Conservation (phyloP, 257 asterid species). For the Plantago ovata region DNA sequence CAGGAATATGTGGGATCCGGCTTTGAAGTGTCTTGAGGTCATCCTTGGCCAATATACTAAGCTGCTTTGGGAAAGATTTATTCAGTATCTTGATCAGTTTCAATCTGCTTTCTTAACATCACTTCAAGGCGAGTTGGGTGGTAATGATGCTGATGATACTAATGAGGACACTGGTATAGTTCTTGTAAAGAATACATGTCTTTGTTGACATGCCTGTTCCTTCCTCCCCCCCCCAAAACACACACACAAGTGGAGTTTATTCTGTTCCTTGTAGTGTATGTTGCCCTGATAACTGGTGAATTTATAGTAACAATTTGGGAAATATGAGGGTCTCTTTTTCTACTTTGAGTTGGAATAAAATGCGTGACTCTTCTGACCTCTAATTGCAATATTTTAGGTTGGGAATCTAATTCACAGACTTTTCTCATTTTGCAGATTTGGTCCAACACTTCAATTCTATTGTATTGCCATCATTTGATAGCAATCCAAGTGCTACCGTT, state of each 20-base stretch:
- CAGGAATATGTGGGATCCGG: slow-evolving; percentile 65
- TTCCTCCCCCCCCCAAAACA: no score
- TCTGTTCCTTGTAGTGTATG: slow-evolving; percentile 3
- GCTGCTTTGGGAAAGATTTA: slow-evolving; percentile 61
- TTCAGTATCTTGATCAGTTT: slow-evolving; percentile 52
- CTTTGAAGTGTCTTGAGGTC: slow-evolving; percentile 65
- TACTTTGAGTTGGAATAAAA: not conserved
- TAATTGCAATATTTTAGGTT: slow-evolving; percentile 2
- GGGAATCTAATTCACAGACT: slow-evolving; percentile 12
- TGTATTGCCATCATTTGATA: slow-evolving; percentile 39
- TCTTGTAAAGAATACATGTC: slow-evolving; percentile 8
- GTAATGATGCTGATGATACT: slow-evolving; percentile 25
- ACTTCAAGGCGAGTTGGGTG: slow-evolving; percentile 31
- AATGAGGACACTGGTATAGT: slow-evolving; percentile 47
- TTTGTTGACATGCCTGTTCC: slow-evolving; percentile 1
- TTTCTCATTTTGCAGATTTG: slow-evolving; percentile 53
- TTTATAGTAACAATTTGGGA: not conserved
- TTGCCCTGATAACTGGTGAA: slow-evolving; percentile 6
- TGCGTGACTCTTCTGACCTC: not conserved
- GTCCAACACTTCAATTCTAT: slow-evolving; percentile 48
- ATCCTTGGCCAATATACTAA: slow-evolving; percentile 48
- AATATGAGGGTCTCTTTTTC: no score
- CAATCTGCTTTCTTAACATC: slow-evolving; percentile 49
- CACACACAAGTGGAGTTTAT: slow-evolving; percentile 15
- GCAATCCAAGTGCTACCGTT: slow-evolving; percentile 47